These are phyloP conservation scores for Rhizopus delemar DNA, from an alignment of 371 early-diverging fungal genomes.

Conservation along the genomic window DNA sequence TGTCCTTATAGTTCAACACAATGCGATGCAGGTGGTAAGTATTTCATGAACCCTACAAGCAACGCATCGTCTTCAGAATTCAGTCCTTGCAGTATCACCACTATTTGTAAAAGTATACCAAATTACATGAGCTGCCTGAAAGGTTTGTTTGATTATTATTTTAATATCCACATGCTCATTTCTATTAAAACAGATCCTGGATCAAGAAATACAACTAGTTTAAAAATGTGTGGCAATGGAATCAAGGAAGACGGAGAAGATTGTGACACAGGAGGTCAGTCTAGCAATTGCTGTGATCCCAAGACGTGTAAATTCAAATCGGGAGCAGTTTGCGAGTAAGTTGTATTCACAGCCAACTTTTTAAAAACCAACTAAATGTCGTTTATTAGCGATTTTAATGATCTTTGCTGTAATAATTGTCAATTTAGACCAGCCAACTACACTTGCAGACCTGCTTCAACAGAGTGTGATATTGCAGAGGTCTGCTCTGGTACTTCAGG, in stretches of 20 bases:
- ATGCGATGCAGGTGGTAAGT: conserved; percentile 83
- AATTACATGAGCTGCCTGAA: conserved; percentile 57
- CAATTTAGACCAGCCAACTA: conserved; percentile 62
- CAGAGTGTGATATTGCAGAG: conserved; percentile 84
- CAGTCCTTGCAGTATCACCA: conserved; percentile 80
- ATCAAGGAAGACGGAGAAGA: conserved; percentile 89
- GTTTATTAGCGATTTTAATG: conserved; percentile 70
- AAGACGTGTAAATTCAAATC: conserved; percentile 79
- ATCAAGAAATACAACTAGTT: conserved; percentile 40
- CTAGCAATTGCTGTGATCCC: conserved; percentile 80
- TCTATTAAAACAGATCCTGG: conserved; percentile 55
- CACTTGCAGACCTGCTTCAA: conserved; percentile 77
- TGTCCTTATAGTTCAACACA: conserved; percentile 68
- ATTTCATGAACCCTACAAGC: conserved; percentile 87
- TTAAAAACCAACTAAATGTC: too few species aligned
- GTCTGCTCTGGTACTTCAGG: conserved; percentile 76
- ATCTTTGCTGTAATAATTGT: conserved; percentile 84
- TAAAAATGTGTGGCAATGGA: conserved; percentile 93
- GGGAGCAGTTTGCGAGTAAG: conserved; percentile 77
- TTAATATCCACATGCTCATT: not conserved
- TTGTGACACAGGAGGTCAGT: conserved; percentile 87
- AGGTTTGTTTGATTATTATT: conserved; percentile 31
- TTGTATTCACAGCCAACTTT: conserved; percentile 1
- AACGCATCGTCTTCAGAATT: conserved; percentile 70
- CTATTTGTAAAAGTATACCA: conserved; percentile 65